These are phyloP conservation scores for Apiotrichum laibachii DNA, from an alignment of 1,284 basidiomycete genomes.

Conservation along the genomic window DNA sequence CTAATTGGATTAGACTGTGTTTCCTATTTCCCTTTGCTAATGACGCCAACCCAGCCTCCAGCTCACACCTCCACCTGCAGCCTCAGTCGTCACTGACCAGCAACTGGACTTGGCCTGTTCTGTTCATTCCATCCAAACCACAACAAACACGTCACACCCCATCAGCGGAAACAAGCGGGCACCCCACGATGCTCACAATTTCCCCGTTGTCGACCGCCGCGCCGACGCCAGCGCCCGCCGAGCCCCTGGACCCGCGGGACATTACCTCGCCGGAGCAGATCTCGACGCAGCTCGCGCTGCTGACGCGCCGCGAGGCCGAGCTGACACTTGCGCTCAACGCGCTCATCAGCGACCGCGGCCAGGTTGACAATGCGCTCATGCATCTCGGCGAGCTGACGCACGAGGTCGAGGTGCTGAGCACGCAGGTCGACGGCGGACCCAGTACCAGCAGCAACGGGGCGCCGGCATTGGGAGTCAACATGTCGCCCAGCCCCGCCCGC, in stretches of 20 bases:
- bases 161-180: neutral
- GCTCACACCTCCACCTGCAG: neutral
- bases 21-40: neutral
- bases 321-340: conserved; percentile 72
- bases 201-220: neutral
- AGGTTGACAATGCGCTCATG: conserved; percentile 63
- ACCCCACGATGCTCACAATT: neutral
- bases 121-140: too few species aligned
- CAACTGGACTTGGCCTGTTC: too few species aligned
- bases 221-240: conserved; percentile 22
- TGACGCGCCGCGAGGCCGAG: conserved; percentile 73
- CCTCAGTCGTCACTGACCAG: too few species aligned
- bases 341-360: conserved; percentile 66
- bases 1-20: neutral
- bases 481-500: too few species aligned
- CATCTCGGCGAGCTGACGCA: conserved; percentile 65
- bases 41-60: neutral
- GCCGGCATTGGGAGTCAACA: neutral
- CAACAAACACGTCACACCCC: neutral
- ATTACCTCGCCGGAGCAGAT: conserved; percentile 44
- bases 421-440: conserved; percentile 57
- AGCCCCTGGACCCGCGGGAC: conserved; percentile 35
- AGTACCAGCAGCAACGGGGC: neutral
- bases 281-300: conserved; percentile 53
- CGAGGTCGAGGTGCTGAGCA: conserved; percentile 62